phyloP scores from a whole-genome alignment of 108 stramenopile genomes.

The Ochromonas danica region DNA sequence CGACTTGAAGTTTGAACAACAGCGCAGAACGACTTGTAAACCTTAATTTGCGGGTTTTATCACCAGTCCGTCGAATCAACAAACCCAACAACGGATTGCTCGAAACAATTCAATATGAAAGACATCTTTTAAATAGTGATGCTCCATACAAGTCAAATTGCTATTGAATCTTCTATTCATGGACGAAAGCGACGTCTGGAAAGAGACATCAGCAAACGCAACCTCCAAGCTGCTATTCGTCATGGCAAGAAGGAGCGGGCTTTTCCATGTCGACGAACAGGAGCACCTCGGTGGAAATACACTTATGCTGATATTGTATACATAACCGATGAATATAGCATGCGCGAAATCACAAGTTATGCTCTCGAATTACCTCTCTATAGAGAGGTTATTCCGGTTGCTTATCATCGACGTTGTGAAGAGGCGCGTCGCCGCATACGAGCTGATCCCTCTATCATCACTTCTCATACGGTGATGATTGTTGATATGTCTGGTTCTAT shows the following conservation, averaged over 20 bases:
- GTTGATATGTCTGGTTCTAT: conserved; percentile 32
- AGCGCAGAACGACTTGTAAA: too few relatives aligned
- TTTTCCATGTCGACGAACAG: background rate
- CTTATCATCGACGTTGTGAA: background rate
- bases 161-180: background rate
- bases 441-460: background rate
- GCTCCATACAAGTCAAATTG: background rate
- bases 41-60: too few relatives aligned
- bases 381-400: background rate
- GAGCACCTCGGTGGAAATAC: background rate
- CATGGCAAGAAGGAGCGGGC: background rate
- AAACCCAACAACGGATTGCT: too few relatives aligned
- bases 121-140: too few relatives aligned
- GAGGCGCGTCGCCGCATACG: conserved; percentile 5
- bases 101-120: too few relatives aligned
- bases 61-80: too few relatives aligned
- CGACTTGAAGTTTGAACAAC: too few relatives aligned
- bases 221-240: background rate
- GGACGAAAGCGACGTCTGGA: background rate
- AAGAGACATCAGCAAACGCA: background rate
- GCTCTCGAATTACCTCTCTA: conserved; percentile 24
- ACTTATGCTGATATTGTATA: background rate
- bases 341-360: background rate
- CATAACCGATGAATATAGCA: background rate
- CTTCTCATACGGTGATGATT: conserved; percentile 18